Evolutionary conservation across 371 early-diverging fungal genomes (phyloP).

Genomic region (Saksenaea vasiformis): DNA sequence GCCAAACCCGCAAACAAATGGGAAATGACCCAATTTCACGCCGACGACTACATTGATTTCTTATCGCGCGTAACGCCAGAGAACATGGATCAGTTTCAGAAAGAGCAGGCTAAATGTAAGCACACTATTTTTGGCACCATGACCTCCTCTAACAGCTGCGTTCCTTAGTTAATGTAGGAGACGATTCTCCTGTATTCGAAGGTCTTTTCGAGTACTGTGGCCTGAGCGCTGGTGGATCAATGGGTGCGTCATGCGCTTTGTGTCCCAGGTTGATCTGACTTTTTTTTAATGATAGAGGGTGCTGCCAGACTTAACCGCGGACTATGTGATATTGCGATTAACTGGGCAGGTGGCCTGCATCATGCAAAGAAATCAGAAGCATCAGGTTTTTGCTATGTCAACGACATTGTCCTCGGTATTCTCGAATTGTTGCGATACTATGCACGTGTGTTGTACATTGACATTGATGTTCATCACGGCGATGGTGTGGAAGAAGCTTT

Average conservation of each 20-base stretch:
- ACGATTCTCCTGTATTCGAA: constrained; percentile 95
- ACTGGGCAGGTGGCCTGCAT: constrained; percentile 99
- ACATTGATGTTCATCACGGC: constrained; percentile 99
- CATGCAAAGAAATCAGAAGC: constrained; percentile 98
- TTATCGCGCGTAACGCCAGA: constrained; percentile 87
- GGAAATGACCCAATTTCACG: constrained; percentile 95
- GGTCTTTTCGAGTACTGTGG: constrained; percentile 92
- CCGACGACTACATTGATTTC: constrained; percentile 96
- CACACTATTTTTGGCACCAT: background rate
- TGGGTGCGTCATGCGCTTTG: constrained; percentile 48
- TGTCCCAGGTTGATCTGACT: background rate
- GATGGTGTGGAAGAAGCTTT: constrained; percentile 99
- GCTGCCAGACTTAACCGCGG: constrained; percentile 86
- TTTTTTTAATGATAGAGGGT: constrained; percentile 52
- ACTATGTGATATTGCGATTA: constrained; percentile 92
- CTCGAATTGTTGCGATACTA: constrained; percentile 94
- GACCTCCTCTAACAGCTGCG: constrained; percentile 27
- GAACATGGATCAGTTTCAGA: constrained; percentile 66
- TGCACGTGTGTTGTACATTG: constrained; percentile 97
- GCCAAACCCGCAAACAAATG: constrained; percentile 76
- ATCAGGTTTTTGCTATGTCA: constrained; percentile 99
- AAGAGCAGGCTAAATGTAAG: constrained; percentile 74
- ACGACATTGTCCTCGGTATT: constrained; percentile 98
- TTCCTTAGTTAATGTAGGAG: constrained; percentile 53
- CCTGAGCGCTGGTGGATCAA: constrained; percentile 89